A percentile compares a stretch with the other conserved stretches of the same genome.
These are phyloP conservation scores for Cymbopogon citratus DNA, from an alignment of 176 grass and related monocot genomes.

Conservation along the genomic window DNA sequence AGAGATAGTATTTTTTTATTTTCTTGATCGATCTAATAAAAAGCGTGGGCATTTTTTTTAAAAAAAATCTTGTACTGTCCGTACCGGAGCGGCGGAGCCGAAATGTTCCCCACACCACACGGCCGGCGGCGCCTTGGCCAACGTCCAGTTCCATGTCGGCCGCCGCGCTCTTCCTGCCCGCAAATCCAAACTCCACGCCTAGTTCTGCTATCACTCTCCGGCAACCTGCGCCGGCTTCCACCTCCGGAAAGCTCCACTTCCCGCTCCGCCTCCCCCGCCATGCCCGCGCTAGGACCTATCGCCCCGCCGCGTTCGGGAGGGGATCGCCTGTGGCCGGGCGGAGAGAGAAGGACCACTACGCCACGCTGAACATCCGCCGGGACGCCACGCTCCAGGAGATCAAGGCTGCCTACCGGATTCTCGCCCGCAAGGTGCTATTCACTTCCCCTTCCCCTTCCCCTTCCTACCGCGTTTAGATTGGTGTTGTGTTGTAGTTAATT, in stretches of 20 bases:
- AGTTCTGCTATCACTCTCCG: not conserved
- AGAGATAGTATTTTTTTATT: too few relatives aligned
- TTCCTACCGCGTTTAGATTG: not conserved
- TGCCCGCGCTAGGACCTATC: constrained; percentile 3
- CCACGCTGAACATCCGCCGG: constrained; percentile 66
- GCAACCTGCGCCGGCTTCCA: not conserved
- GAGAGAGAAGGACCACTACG: constrained; percentile 47
- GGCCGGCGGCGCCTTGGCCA: not conserved
- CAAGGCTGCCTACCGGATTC: constrained; percentile 72
- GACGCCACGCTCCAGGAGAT: constrained; percentile 73
- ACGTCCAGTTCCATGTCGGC: constrained; percentile 26
- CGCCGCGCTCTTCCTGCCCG: not conserved
- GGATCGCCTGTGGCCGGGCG: constrained; percentile 26
- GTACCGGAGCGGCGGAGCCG: too few relatives aligned
- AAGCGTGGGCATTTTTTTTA: too few relatives aligned
- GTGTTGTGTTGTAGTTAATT: not conserved
- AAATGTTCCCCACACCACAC: not conserved
- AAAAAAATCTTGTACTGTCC: too few relatives aligned
- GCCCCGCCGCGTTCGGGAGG: constrained; percentile 19
- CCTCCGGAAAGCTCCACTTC: constrained; percentile 5
- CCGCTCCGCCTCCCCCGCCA: constrained; percentile 5
- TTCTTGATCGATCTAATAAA: too few relatives aligned
- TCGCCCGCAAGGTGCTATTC: constrained; percentile 66
- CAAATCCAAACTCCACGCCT: constrained; percentile 24
- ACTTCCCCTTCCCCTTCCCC: not conserved